Percentiles rank a stretch among this genome's conserved stretches.
Conservation (phyloP, 345 rosid species). For the Rubroshorea leprosula region DNA sequence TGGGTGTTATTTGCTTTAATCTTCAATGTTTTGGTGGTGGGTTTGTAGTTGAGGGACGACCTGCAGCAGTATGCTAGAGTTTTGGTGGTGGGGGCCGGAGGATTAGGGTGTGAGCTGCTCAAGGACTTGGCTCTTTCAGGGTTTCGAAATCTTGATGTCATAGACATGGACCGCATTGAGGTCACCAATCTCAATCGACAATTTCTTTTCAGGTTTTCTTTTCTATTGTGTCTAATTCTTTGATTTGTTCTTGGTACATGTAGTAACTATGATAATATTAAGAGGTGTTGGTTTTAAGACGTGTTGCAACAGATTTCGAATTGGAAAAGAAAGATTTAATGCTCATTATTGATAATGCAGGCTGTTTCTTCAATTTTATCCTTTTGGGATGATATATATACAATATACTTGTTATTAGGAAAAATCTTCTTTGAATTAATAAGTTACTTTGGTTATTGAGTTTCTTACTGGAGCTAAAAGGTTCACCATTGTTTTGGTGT, state of each 20-base stretch:
- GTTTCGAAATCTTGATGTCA: constrained; percentile 81
- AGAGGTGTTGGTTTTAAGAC: too few relatives aligned
- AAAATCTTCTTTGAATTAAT: too few relatives aligned
- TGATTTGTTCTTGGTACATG: constrained; percentile 1
- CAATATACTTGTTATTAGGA: too few relatives aligned
- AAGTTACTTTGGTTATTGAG: too few relatives aligned
- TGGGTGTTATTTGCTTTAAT: not conserved
- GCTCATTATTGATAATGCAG: too few relatives aligned
- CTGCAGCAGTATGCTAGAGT: constrained; percentile 59
- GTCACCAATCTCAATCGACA: constrained; percentile 98
- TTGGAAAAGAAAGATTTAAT: too few relatives aligned
- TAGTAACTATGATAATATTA: too few relatives aligned
- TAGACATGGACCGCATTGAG: constrained; percentile 98
- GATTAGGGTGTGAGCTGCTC: constrained; percentile 91
- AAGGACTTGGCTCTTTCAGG: constrained; percentile 95
- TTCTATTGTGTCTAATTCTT: not conserved
- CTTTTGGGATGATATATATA: too few relatives aligned
- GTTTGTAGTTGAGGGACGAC: constrained; percentile 68
- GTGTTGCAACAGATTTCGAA: too few relatives aligned
- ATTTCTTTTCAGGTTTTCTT: constrained; percentile 76
- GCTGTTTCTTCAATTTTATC: too few relatives aligned
- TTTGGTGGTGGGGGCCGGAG: constrained; percentile 94
- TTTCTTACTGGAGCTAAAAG: too few relatives aligned
- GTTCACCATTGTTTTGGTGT: constrained; percentile 9
- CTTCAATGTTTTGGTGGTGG: constrained; percentile 1